phyloP scores from a whole-genome alignment of 208 protist genomes.

The Leishmania braziliensis region DNA sequence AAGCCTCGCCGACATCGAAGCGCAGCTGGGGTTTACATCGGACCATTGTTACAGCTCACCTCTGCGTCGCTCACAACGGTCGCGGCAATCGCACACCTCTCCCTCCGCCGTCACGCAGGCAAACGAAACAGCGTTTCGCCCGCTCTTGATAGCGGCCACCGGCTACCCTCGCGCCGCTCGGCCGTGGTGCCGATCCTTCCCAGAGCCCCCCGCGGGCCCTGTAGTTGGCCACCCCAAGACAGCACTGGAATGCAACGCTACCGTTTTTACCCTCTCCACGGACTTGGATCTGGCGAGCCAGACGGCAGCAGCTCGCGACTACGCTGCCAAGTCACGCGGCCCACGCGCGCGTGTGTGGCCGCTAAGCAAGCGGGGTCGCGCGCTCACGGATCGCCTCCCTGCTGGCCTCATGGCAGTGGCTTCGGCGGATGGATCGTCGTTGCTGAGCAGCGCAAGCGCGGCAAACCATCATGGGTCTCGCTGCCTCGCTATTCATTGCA shows the following conservation, averaged over 20 bases:
- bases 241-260: neutral
- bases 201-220: constrained; percentile 33
- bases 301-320: constrained; percentile 26
- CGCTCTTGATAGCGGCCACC: constrained; percentile 29
- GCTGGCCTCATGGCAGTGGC: constrained; percentile 54
- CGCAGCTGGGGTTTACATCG: constrained; percentile 10
- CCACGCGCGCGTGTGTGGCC: constrained; percentile 45
- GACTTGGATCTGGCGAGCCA: constrained; percentile 43
- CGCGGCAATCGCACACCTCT: neutral
- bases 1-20: constrained; percentile 19
- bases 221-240: neutral
- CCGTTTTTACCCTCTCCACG: constrained; percentile 31
- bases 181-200: constrained; percentile 68
- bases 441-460: neutral
- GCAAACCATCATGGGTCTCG: constrained; percentile 20
- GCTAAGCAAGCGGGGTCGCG: constrained; percentile 60
- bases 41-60: neutral
- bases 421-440: constrained; percentile 20
- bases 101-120: neutral
- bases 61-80: neutral
- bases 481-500: constrained; percentile 70
- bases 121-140: constrained; percentile 33
- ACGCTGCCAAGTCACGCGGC: constrained; percentile 43
- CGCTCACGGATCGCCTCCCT: constrained; percentile 67
- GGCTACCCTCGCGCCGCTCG: constrained; percentile 31